Evolutionary conservation across 495 filamentous ascomycete genomes (phyloP), one percentile per base, ranked within the genome.

Genomic region (Daldinia childiae): DNA sequence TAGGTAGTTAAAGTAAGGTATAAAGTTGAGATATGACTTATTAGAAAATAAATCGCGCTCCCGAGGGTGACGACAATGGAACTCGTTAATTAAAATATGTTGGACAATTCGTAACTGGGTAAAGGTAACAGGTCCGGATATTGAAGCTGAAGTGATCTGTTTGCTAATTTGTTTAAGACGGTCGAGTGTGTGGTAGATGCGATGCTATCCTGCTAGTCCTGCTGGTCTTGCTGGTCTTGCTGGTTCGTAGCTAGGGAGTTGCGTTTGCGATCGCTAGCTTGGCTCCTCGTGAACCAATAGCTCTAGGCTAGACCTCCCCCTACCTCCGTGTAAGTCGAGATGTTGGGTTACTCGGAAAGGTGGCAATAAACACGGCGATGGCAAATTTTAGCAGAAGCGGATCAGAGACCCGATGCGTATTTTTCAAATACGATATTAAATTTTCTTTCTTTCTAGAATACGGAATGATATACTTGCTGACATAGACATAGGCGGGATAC

Each of bases 281-380:
- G 66, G 71, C 71, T 50, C 43, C 57, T 63, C 65, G 58, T 39
- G 66, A 73, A 63, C 71, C 71, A 73, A 73, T 73, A 38, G 34
- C 50, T 59, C 39, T 2, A 30, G 66, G 24, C 62, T 43, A 55
- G 66, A 59, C 26, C 62, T 51, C 57, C 57, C 65, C 34, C 54
- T 62, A 62, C 26, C 52, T 51, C 51, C 57, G 71, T 68, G 64
- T 68, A 68, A 68, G 70, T 68, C 43, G 17, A 62, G 17, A 45
- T 32, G 39, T 60, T 52, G 50, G 63, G 52, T 66, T 66, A 58
- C 62, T 63, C 39, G 11, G 27, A 32, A 26, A 21, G 15, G 60
- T 64, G 60, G 59, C 64, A 58, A 68, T 48, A 54, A 50, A 45
- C 19, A 43, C n/a, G 64, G 26, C 26, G 50, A 62, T 56, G 52